These are phyloP conservation scores for Scheffersomyces cryptocercus DNA, from an alignment of 1,139 yeast genomes.

Conservation along the genomic window DNA sequence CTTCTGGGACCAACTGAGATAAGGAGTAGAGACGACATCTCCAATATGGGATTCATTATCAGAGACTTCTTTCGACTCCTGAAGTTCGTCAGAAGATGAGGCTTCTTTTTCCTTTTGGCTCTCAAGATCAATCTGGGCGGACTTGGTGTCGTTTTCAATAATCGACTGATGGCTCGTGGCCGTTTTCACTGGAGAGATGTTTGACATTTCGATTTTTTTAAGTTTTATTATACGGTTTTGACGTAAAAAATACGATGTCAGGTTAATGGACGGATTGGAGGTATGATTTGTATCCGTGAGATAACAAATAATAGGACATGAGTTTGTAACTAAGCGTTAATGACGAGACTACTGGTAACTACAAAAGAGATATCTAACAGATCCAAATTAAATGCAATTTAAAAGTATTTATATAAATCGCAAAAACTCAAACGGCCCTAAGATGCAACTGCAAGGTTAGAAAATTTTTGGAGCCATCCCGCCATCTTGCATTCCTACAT, in stretches of 20 bases:
- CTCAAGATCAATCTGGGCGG: neutral
- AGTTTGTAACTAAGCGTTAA: neutral
- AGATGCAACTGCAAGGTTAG: no score
- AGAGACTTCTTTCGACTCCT: neutral
- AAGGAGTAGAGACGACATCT: constrained; percentile 2
- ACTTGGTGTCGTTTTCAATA: neutral
- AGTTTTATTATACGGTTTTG: no score
- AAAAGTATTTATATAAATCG: no score
- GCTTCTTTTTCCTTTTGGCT: neutral
- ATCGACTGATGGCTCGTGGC: neutral
- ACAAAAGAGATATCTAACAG: no score
- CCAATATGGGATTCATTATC: neutral
- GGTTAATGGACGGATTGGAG: constrained; percentile 15
- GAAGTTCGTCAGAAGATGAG: neutral
- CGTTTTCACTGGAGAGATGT: neutral
- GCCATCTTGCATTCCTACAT: no score
- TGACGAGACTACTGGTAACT: no score
- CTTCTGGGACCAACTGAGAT: neutral
- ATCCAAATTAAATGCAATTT: no score
- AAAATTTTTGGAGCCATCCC: no score
- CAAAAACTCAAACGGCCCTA: no score
- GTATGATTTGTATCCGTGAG: constrained; percentile 9
- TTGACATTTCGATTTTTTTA: neutral
- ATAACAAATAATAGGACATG: constrained; percentile 6
- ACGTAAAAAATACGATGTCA: constrained; percentile 1